Percentiles rank a stretch among this genome's conserved stretches.
Conservation (phyloP, 2,329 filamentous ascomycete genomes). For the Colletotrichum zoysiae region DNA sequence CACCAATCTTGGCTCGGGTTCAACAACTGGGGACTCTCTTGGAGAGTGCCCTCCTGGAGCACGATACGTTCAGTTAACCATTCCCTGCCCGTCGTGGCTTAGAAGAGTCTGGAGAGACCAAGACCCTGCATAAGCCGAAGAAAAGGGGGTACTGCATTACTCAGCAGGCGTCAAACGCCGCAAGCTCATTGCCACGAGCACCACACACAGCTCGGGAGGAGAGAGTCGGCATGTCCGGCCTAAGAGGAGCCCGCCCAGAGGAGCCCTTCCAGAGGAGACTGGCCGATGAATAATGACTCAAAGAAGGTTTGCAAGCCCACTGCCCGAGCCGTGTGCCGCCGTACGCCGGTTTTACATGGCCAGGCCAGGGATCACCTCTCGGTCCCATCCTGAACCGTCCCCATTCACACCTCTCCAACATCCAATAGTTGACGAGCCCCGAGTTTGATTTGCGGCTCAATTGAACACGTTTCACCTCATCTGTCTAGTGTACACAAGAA, state of each 20-base stretch:
- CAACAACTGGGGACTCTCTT: neutral
- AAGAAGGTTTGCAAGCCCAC: neutral
- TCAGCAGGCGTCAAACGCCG: neutral
- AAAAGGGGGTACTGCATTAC: neutral
- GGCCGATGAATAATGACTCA: neutral
- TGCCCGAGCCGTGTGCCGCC: neutral
- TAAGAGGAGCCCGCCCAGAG: neutral
- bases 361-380: neutral
- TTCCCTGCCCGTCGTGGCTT: neutral
- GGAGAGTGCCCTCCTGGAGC: neutral
- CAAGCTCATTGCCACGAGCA: neutral
- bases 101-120: neutral
- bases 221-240: neutral
- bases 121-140: neutral
- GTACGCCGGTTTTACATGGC: neutral
- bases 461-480: conserved; percentile 20
- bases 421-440: neutral
- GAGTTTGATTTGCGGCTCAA: neutral
- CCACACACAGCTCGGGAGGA: neutral
- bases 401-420: neutral
- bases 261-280: neutral
- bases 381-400: neutral
- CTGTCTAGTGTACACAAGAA: neutral
- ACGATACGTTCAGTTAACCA: no score
- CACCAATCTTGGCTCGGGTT: neutral